phyloP scores from a whole-genome alignment of 805 yeast genomes.

The Cyberlindnera euphorbiae region DNA sequence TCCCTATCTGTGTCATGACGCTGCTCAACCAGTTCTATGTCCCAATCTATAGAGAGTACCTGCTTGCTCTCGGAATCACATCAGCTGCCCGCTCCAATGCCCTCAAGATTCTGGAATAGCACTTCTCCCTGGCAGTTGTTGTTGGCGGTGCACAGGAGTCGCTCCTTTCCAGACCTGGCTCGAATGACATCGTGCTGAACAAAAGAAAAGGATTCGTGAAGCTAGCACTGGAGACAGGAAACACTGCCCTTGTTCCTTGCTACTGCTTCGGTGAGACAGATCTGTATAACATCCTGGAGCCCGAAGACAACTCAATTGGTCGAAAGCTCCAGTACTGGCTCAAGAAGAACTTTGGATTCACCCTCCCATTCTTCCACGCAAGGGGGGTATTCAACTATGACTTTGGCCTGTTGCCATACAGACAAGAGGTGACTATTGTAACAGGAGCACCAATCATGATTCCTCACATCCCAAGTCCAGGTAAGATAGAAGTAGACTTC shows the following conservation, averaged over 20 bases:
- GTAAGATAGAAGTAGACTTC: constrained; percentile 50
- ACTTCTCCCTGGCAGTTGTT: constrained; percentile 80
- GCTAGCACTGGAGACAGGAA: constrained; percentile 75
- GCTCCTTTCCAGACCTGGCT: constrained; percentile 55
- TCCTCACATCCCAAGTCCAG: constrained; percentile 43
- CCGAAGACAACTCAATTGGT: constrained; percentile 40
- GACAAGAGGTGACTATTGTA: constrained; percentile 75
- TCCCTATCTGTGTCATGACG: constrained; percentile 75
- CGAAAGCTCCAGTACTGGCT: constrained; percentile 65
- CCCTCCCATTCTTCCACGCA: constrained; percentile 87
- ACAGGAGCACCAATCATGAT: constrained; percentile 63
- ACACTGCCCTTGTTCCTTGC: constrained; percentile 78
- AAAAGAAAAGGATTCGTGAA: constrained; percentile 86
- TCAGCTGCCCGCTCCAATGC: constrained; percentile 79
- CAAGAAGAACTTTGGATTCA: constrained; percentile 70
- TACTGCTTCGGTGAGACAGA: constrained; percentile 88
- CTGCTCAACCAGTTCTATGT: constrained; percentile 75
- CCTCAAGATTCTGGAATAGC: constrained; percentile 51
- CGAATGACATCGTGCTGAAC: constrained; percentile 62
- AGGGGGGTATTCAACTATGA: constrained; percentile 91
- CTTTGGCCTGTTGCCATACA: constrained; percentile 83
- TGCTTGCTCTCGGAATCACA: constrained; percentile 75
- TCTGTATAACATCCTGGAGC: constrained; percentile 46
- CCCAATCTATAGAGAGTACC: constrained; percentile 84
- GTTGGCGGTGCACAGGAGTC: constrained; percentile 97